Evolutionary conservation across 306 rosid genomes (phyloP), one percentile per base, ranked within the genome.

Genomic region (Corylus avellana): DNA sequence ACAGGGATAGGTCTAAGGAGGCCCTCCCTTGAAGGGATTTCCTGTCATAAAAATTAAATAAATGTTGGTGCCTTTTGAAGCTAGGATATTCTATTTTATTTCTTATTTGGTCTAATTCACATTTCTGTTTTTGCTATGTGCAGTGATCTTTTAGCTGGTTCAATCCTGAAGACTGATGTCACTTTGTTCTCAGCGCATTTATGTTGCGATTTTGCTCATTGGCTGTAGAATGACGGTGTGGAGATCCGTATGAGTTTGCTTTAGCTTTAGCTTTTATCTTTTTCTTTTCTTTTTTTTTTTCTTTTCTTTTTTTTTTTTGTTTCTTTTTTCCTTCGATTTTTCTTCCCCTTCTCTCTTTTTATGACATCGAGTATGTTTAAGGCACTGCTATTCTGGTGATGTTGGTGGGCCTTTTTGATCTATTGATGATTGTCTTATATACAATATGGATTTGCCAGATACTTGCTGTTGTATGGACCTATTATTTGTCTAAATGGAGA

Each of bases 81-180:
- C 66, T 59, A 25, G 37, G 25, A 25, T 3, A 3, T 59, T 25
- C 3, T 25, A 10, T 25, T 9, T 22, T 59, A 5, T 22, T 22
- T 25, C 32, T 58, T 58, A 27, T 10, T 7, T 6, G 25, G 25
- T 20, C 17, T 59, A 7, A 56, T 59, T 22, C 13, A 25, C 16
- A 25, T 68, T 39, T 18, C 5, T 42, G 7, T 42, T 42, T 68
- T 44, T 68, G 51, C 51, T 5, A 13, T 55, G 16, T 77, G 58
- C 80, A 77, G 80, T 77, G 80, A 77, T 22, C 66, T 18, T 29
- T 63, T 42, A 35, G 51, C 80, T 8, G 27, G 53, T 37, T 37
- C 44, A 50, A 66, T 51, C 14, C 63, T 53, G 62, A 48, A 55
- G 57, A 63, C 53, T 0, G 14, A 50, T 22, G 17, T 66, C 5